Evolutionary conservation across 306 rosid genomes (phyloP).

Genomic region (Prunus fruticosa): DNA sequence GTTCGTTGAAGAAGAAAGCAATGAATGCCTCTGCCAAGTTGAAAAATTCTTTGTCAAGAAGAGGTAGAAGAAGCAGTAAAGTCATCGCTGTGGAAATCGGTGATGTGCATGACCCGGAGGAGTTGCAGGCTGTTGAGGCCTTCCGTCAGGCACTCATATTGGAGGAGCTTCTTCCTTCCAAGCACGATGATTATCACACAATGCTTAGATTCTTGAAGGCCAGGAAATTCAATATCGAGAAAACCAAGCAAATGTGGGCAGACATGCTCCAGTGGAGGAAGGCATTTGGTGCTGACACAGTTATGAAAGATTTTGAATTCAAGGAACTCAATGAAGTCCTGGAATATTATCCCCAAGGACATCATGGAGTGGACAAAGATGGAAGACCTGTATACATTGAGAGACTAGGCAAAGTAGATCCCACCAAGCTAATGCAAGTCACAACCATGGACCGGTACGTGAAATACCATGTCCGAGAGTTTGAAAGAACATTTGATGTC

Average conservation of each 20-base stretch:
- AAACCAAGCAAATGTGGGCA: slow-evolving; percentile 14
- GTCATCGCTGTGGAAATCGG: not conserved
- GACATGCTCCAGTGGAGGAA: slow-evolving; percentile 13
- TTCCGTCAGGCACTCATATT: not conserved
- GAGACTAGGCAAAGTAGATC: not conserved
- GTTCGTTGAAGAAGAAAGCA: not conserved
- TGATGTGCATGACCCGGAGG: not conserved
- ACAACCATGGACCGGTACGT: slow-evolving; percentile 9
- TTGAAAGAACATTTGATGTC: slow-evolving; percentile 5
- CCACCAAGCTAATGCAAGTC: slow-evolving; percentile 11
- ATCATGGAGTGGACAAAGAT: slow-evolving; percentile 14
- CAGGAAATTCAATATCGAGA: slow-evolving; percentile 4
- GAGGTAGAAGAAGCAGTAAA: not conserved
- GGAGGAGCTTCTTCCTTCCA: slow-evolving; percentile 7
- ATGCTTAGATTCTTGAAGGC: slow-evolving; percentile 5
- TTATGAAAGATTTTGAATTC: not conserved
- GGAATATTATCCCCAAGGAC: slow-evolving; percentile 11
- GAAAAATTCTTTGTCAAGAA: not conserved
- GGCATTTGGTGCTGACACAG: not conserved
- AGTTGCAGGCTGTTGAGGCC: slow-evolving; percentile 1
- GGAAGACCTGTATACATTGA: slow-evolving; percentile 13
- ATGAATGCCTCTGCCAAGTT: slow-evolving; percentile 3
- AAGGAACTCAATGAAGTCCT: not conserved
- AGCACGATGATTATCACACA: slow-evolving; percentile 14
- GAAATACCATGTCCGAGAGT: slow-evolving; percentile 9